A percentile compares a stretch with the other conserved stretches of the same genome.
Conservation (phyloP, 768 basidiomycete species). For the Phanerochaete carnosa region DNA sequence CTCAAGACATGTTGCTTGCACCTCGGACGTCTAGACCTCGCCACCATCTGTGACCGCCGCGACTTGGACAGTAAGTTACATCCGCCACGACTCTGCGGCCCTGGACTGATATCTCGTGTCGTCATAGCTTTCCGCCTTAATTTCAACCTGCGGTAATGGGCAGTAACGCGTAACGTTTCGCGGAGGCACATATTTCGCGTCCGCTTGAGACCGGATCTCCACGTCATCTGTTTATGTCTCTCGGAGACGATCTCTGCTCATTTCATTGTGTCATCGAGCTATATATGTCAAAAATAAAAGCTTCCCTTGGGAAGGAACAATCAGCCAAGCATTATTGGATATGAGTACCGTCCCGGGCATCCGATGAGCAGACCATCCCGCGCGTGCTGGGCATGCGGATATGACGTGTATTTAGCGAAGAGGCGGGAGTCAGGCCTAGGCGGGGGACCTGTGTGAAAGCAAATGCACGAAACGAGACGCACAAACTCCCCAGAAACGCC, state of each 20-base stretch:
- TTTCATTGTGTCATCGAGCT: background rate
- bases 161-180: background rate
- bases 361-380: background rate
- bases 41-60: slow-evolving; percentile 63
- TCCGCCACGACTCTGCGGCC: background rate
- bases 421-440: background rate
- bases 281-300: background rate
- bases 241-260: background rate
- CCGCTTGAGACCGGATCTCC: slow-evolving; percentile 1
- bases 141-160: slow-evolving; percentile 3
- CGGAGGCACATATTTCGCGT: background rate
- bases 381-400: background rate
- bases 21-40: slow-evolving; percentile 75
- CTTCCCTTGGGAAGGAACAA: background rate
- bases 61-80: slow-evolving; percentile 61
- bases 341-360: background rate
- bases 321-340: background rate
- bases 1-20: slow-evolving; percentile 80
- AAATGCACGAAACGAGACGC: background rate
- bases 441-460: background rate
- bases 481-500: background rate
- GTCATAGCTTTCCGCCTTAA: slow-evolving; percentile 5
- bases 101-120: background rate
- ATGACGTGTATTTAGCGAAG: too few species aligned
- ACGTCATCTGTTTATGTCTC: background rate